Evolutionary conservation across 2,329 filamentous ascomycete species (phyloP).

Genomic region (Hypoxylon sp.): DNA sequence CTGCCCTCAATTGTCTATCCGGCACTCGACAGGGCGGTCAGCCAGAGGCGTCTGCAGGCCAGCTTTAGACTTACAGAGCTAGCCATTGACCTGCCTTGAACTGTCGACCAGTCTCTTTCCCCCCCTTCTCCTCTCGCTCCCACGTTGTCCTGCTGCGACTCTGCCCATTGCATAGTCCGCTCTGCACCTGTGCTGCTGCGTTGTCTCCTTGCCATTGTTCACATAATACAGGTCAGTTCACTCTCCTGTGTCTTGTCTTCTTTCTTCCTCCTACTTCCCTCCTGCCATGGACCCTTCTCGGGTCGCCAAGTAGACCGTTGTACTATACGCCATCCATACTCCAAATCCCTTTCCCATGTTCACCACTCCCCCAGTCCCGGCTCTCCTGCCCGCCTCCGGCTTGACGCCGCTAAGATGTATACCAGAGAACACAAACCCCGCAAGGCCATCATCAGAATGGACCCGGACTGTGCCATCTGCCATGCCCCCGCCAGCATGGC

Average conservation of each 20-base stretch:
- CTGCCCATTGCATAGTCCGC: conserved; percentile 37
- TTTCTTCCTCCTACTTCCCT: conserved; percentile 34
- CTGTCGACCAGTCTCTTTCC: conserved; percentile 43
- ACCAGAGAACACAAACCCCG: conserved; percentile 55
- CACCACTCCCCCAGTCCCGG: conserved; percentile 39
- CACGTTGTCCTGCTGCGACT: conserved; percentile 47
- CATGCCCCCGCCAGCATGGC: conserved; percentile 63
- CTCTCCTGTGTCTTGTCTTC: conserved; percentile 29
- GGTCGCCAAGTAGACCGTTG: conserved; percentile 47
- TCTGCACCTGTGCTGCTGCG: conserved; percentile 30
- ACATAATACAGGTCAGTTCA: conserved; percentile 49
- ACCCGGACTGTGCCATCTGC: conserved; percentile 74
- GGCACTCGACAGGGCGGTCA: conserved; percentile 45
- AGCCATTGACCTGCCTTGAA: conserved; percentile 43
- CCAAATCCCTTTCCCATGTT: conserved; percentile 37
- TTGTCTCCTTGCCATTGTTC: conserved; percentile 47
- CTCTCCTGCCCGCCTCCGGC: conserved; percentile 42
- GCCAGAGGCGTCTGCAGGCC: conserved; percentile 42
- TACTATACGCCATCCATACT: conserved; percentile 45
- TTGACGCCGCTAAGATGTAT: conserved; percentile 59
- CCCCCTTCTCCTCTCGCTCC: conserved; percentile 42
- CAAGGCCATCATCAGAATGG: conserved; percentile 67
- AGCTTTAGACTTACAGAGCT: conserved; percentile 35
- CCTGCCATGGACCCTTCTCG: conserved; percentile 48
- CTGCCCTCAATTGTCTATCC: conserved; percentile 44